phyloP scores from a whole-genome alignment of 148 eudicot species.

The Fagopyrum tataricum region DNA sequence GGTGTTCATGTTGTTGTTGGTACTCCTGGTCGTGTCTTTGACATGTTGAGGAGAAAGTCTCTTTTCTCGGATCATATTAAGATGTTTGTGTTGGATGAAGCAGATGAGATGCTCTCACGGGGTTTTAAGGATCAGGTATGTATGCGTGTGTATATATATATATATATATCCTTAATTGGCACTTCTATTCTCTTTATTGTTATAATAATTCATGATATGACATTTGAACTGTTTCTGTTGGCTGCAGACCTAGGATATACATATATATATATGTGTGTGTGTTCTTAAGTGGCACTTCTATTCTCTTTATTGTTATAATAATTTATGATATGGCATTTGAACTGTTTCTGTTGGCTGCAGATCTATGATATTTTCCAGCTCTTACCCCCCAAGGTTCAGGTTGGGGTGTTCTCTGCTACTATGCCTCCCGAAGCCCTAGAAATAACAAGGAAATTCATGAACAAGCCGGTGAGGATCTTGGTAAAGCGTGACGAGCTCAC shows the following conservation, averaged over 20 bases:
- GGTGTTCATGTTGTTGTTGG: slow-evolving; percentile 53
- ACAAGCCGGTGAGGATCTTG: slow-evolving; percentile 41
- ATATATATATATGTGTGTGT: too few relatives aligned
- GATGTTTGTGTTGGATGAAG: slow-evolving; percentile 51
- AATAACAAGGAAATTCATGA: slow-evolving; percentile 44
- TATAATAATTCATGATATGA: not conserved
- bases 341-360: slow-evolving; percentile 17
- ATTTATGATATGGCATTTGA: not conserved
- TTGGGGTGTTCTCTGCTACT: slow-evolving; percentile 48
- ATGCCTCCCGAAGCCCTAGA: slow-evolving; percentile 51
- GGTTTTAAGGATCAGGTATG: slow-evolving; percentile 49
- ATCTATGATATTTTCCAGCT: slow-evolving; percentile 47
- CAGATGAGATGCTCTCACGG: slow-evolving; percentile 47
- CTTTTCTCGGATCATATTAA: slow-evolving; percentile 28
- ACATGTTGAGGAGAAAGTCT: slow-evolving; percentile 34
- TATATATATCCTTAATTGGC: too few relatives aligned
- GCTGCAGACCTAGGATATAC: too few relatives aligned
- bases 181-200: not conserved
- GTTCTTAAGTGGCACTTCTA: not conserved
- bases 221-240: not conserved
- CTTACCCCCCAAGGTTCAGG: slow-evolving; percentile 38
- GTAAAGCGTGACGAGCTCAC: slow-evolving; percentile 50
- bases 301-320: not conserved
- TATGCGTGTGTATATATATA: too few relatives aligned
- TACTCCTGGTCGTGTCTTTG: slow-evolving; percentile 11